phyloP scores from a whole-genome alignment of 495 filamentous ascomycete genomes.

The Jackrogersella multiformis region DNA sequence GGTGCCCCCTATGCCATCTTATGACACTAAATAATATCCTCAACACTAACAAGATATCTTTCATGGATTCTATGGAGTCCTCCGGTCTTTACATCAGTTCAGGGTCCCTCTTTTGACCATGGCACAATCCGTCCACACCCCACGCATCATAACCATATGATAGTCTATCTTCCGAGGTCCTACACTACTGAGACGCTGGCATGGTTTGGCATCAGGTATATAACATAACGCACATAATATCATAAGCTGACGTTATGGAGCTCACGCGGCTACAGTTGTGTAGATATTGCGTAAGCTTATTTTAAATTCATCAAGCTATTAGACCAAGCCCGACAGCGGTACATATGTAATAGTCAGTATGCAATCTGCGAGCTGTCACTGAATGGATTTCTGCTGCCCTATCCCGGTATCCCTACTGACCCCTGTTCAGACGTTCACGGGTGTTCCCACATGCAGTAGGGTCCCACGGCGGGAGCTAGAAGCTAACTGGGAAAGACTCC shows the following conservation, averaged over 20 bases:
- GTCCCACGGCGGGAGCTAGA: not conserved
- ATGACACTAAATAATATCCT: not conserved
- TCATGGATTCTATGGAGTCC: too few relatives aligned
- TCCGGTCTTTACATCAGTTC: too few relatives aligned
- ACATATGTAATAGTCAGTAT: not conserved
- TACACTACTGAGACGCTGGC: not conserved
- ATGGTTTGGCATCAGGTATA: not conserved
- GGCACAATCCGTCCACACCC: too few relatives aligned
- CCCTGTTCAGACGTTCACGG: not conserved
- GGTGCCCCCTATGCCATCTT: not conserved
- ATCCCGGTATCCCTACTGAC: not conserved
- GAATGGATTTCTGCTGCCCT: not conserved
- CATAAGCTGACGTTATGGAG: not conserved
- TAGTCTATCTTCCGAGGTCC: not conserved
- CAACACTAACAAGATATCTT: too few relatives aligned
- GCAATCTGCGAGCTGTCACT: not conserved
- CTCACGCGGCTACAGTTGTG: not conserved
- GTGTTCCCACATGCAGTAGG: not conserved
- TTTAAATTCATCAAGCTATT: not conserved
- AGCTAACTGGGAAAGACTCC: not conserved
- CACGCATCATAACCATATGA: not conserved
- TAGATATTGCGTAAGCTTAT: not conserved
- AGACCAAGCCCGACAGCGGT: not conserved
- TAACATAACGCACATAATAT: not conserved
- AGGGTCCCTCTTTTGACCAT: too few relatives aligned